Percentiles rank a stretch among this genome's conserved stretches.
Evolutionary conservation across 192 early-diverging fungal genomes (phyloP).

Genomic region (Podila horticola): DNA sequence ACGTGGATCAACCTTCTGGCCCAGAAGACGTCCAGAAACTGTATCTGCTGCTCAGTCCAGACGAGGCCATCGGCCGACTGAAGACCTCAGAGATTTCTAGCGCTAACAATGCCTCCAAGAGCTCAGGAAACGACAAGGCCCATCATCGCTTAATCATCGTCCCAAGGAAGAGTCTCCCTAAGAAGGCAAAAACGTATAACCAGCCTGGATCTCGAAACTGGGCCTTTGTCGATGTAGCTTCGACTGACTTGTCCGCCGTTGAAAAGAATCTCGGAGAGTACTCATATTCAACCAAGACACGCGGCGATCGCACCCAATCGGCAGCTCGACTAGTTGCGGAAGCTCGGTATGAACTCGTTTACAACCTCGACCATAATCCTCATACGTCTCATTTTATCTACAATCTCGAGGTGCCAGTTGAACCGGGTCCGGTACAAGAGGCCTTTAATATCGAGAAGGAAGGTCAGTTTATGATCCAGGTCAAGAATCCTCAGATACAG

Average conservation of each 20-base stretch:
- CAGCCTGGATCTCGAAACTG: conserved; percentile 8
- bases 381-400: conserved; percentile 17
- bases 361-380: background rate
- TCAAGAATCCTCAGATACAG: conserved; percentile 30
- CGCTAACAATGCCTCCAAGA: background rate
- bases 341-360: conserved; percentile 17
- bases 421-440: conserved; percentile 10
- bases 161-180: conserved; percentile 9
- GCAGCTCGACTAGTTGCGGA: conserved; percentile 20
- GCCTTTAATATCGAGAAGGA: conserved; percentile 11
- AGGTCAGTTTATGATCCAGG: conserved; percentile 19
- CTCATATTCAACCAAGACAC: conserved; percentile 25
- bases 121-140: background rate
- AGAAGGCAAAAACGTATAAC: background rate
- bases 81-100: background rate
- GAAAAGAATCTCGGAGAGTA: conserved; percentile 11
- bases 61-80: conserved; percentile 12
- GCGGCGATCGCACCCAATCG: conserved; percentile 16
- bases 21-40: conserved; percentile 16
- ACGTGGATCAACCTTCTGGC: background rate
- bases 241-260: background rate
- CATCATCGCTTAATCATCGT: conserved; percentile 11
- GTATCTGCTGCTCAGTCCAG: conserved; percentile 26
- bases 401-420: conserved; percentile 12
- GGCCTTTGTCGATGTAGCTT: conserved; percentile 19